A percentile compares a stretch with the other conserved stretches of the same genome.
Evolutionary conservation across 164 flowering plant species (phyloP).

Genomic region (Warburgia ugandensis): DNA sequence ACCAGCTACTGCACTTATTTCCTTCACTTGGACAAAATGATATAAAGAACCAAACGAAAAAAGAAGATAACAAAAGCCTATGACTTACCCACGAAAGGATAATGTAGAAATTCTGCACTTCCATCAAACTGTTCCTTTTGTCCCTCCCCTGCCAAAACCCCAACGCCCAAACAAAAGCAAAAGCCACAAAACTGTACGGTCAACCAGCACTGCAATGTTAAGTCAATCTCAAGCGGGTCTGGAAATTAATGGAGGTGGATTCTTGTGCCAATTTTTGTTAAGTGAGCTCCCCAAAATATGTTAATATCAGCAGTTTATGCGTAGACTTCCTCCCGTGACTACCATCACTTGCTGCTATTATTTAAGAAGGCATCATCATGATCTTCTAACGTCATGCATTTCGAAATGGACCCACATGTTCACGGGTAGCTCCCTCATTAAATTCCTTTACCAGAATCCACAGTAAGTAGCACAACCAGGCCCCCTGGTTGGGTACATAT

Average conservation of each 20-base stretch:
- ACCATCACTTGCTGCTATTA: too few relatives aligned
- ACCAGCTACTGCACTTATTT: background rate
- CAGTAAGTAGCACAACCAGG: too few relatives aligned
- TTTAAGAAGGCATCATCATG: too few relatives aligned
- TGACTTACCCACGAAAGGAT: background rate
- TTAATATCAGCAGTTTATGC: too few relatives aligned
- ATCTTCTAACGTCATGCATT: too few relatives aligned
- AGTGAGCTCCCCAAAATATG: too few relatives aligned
- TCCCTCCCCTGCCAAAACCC: background rate
- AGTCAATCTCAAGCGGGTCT: constrained; percentile 8
- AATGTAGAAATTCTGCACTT: background rate
- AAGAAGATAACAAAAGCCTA: background rate
- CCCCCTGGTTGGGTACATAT: too few relatives aligned
- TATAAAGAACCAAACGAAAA: background rate
- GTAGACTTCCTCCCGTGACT: too few relatives aligned
- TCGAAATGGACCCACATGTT: too few relatives aligned
- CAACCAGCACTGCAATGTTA: constrained; percentile 2
- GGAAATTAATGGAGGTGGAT: constrained; percentile 3
- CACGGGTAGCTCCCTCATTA: too few relatives aligned
- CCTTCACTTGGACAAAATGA: background rate
- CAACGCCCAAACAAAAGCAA: background rate
- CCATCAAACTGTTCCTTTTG: background rate
- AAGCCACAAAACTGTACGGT: background rate
- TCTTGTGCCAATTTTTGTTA: too few relatives aligned
- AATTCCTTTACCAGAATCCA: too few relatives aligned